phyloP scores from a whole-genome alignment of 208 protist genomes.

The Tetramitus jugosus region DNA sequence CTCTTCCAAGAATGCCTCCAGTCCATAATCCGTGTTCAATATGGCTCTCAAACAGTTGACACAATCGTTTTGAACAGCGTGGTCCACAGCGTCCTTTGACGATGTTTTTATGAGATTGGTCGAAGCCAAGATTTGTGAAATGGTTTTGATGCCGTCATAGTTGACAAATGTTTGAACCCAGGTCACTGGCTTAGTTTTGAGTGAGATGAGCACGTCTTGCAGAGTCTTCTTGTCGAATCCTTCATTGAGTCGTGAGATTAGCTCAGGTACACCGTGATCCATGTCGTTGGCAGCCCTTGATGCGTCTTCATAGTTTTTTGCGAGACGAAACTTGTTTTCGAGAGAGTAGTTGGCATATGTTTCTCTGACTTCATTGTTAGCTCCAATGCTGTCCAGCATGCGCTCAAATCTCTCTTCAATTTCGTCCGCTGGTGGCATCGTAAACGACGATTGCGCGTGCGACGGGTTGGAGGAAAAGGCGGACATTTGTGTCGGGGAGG shows the following conservation, averaged over 20 bases:
- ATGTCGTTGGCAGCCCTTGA: no score
- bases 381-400: not conserved
- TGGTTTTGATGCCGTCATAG: not conserved
- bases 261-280: no score
- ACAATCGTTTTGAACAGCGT: not conserved
- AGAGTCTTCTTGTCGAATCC: no score
- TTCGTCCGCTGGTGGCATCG: no score
- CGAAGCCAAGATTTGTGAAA: not conserved
- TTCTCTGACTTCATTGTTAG: not conserved
- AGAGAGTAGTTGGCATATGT: no score
- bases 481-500: no score
- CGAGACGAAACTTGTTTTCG: no score
- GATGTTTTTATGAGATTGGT: not conserved
- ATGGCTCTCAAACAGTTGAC: not conserved
- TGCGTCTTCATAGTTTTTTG: no score
- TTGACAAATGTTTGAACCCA: conserved; percentile 7
- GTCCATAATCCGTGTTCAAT: not conserved
- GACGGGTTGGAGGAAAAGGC: no score
- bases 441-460: no score
- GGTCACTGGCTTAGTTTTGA: not conserved
- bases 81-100: not conserved
- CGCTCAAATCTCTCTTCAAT: not conserved
- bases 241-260: no score
- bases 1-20: conserved; percentile 3
- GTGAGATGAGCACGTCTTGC: not conserved